Conservation (phyloP, 106 monocot species). For the Xerophyta viscosa region DNA sequence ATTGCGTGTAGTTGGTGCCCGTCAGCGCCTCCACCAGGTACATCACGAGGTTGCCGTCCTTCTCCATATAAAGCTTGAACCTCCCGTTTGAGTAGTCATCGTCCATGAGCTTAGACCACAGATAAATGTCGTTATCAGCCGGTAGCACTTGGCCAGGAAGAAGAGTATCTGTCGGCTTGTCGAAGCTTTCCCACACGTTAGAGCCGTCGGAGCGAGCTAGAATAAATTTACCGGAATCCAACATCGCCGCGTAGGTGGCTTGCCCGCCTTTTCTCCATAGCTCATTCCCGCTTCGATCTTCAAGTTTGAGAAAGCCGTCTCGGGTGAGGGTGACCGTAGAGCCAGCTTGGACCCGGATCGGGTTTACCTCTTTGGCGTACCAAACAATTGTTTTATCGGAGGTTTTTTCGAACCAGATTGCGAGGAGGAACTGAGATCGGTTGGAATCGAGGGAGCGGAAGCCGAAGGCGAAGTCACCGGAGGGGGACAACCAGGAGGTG, state of each 20-base stretch:
- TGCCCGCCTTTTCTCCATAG: neutral
- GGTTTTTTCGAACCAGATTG: slow-evolving; percentile 18
- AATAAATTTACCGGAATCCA: slow-evolving; percentile 24
- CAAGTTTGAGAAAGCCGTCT: slow-evolving; percentile 17
- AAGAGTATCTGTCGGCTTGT: slow-evolving; percentile 14
- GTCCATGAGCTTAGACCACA: slow-evolving; percentile 1
- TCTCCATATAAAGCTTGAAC: slow-evolving; percentile 4
- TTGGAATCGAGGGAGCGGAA: slow-evolving; percentile 8
- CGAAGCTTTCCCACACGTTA: slow-evolving; percentile 13
- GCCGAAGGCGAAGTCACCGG: slow-evolving; percentile 20
- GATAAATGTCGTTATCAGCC: neutral
- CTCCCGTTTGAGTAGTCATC: slow-evolving; percentile 12
- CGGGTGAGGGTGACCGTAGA: slow-evolving; percentile 6
- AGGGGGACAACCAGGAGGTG: slow-evolving; percentile 1
- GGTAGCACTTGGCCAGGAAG: slow-evolving; percentile 15
- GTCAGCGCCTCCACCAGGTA: neutral
- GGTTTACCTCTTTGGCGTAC: slow-evolving; percentile 13
- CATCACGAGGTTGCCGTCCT: slow-evolving; percentile 14
- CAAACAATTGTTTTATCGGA: slow-evolving; percentile 18
- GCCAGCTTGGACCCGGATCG: neutral
- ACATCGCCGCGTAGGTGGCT: slow-evolving; percentile 9
- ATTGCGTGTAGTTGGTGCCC: neutral
- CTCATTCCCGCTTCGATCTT: neutral
- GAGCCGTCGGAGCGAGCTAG: neutral
- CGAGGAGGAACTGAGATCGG: slow-evolving; percentile 20